Conservation (phyloP, 2,329 filamentous ascomycete species). For the Fusarium pilosicola region DNA sequence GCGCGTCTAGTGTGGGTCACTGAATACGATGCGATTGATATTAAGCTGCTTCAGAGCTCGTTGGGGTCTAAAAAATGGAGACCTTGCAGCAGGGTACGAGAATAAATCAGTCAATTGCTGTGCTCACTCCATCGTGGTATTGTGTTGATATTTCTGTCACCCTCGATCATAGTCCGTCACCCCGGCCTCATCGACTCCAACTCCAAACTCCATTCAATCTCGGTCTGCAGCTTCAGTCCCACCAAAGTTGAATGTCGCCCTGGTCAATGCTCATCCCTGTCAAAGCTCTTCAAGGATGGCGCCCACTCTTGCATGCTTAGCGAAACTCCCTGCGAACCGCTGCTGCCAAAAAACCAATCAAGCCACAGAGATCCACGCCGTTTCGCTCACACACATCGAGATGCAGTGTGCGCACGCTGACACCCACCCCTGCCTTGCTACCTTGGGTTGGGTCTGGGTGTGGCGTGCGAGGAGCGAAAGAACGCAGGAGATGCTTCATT, state of each 20-base stretch:
- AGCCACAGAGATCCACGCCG: conserved; percentile 7
- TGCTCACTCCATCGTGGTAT: fast-evolving
- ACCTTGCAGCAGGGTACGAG: background rate
- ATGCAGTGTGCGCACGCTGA: background rate
- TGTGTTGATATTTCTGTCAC: background rate
- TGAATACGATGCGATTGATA: conserved; percentile 18
- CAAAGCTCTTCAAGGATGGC: background rate
- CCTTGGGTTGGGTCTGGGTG: background rate
- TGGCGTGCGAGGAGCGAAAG: conserved; percentile 21
- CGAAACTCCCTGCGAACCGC: conserved; percentile 16
- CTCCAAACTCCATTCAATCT: conserved; percentile 33
- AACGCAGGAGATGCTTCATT: conserved; percentile 33
- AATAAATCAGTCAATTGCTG: background rate
- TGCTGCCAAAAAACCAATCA: conserved; percentile 22
- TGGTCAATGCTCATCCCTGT: conserved; percentile 13
- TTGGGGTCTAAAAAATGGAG: background rate
- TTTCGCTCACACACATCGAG: conserved; percentile 31
- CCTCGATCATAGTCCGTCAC: fast-evolving
- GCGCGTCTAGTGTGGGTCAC: background rate
- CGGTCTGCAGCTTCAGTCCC: conserved; percentile 28
- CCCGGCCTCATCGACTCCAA: background rate
- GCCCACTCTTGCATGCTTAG: conserved; percentile 17
- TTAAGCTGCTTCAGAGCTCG: background rate
- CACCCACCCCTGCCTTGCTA: background rate
- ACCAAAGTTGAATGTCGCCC: conserved; percentile 15